Evolutionary conservation across 805 yeast species (phyloP), one percentile per base, ranked within the genome.

Genomic region (Hanseniaspora occidentalis): DNA sequence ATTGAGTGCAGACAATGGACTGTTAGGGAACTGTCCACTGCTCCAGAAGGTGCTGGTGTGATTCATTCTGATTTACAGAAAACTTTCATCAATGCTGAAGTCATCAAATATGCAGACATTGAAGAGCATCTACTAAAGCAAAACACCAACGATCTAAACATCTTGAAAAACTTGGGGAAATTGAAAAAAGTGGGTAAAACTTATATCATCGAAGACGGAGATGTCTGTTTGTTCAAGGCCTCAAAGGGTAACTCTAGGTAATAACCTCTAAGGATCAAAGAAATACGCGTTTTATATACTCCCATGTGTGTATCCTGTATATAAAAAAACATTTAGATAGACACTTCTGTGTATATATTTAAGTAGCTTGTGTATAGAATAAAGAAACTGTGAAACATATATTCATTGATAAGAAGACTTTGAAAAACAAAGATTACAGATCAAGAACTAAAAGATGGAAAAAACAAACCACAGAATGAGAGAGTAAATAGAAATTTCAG

Each of bases 1-100:
- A 67, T 70, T 39, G 95, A 86, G 60, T 88, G 82, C 8, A 67
- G 89, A 53, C 94, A 86, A 58, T 86, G 96, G 96, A 81, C 86
- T 14, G 69, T 86, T 41, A 70, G 88, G 54, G 67, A 68, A 39
- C 84, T 85, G 23, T 71, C 81, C 14, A 71, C 75, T 27, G 95
- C 94, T 2, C 88, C 89, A 29, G 83, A 83, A 46, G 95, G 94
- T 2, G 96, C 96, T 1, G 94, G 88, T 18, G 79, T 80, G 25
- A 86, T 86, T 44, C 96, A 86, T 57, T 80, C 84, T 1, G 96
- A 85, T 57, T 62, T 85, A 41, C 78, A 80, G 62, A 74, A 78
- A 51, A 82, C 94, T 1, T 86, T 86, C 56, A 75, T 86, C 36
- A 73, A 75, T 53, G 94, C 92, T 8, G 76, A 78, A 43, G 82